Percentiles rank a stretch among this genome's conserved stretches.
Conservation (phyloP, 1,139 yeast genomes). For the Suhomyces bolitotheri region DNA sequence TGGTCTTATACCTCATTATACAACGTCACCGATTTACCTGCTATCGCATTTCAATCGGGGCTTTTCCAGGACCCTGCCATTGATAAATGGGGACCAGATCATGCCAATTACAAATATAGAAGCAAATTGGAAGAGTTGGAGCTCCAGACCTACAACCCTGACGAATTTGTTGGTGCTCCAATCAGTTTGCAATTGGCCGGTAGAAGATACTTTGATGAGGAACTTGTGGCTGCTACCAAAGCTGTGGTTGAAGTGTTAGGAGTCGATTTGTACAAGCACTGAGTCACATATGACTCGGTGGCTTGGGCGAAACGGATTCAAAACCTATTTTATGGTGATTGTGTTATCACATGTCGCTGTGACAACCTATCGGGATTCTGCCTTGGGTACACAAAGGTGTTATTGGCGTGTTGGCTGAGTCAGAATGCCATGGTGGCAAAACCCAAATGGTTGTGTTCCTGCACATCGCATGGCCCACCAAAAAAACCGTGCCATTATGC, state of each 20-base stretch:
- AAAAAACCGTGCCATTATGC: too few relatives aligned
- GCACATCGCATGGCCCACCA: too few relatives aligned
- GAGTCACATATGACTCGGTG: neutral
- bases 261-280: slow-evolving; percentile 29
- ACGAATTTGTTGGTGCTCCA: slow-evolving; percentile 51
- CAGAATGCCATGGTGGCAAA: too few relatives aligned
- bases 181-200: slow-evolving; percentile 53
- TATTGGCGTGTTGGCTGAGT: too few relatives aligned
- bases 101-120: slow-evolving; percentile 33
- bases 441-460: too few relatives aligned
- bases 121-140: slow-evolving; percentile 49
- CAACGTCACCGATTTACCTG: slow-evolving; percentile 64
- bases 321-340: too few relatives aligned
- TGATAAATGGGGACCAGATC: slow-evolving; percentile 41
- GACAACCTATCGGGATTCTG: too few relatives aligned
- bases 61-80: slow-evolving; percentile 53
- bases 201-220: slow-evolving; percentile 55
- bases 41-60: slow-evolving; percentile 62
- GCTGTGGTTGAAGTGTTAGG: slow-evolving; percentile 19
- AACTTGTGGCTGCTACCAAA: slow-evolving; percentile 48
- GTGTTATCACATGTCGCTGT: too few relatives aligned
- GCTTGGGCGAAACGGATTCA: too few relatives aligned
- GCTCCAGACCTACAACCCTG: slow-evolving; percentile 35
- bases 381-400: too few relatives aligned
- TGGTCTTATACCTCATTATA: slow-evolving; percentile 78